Conservation (phyloP, 164 flowering plant genomes). For the Euptelea pleiosperma region DNA sequence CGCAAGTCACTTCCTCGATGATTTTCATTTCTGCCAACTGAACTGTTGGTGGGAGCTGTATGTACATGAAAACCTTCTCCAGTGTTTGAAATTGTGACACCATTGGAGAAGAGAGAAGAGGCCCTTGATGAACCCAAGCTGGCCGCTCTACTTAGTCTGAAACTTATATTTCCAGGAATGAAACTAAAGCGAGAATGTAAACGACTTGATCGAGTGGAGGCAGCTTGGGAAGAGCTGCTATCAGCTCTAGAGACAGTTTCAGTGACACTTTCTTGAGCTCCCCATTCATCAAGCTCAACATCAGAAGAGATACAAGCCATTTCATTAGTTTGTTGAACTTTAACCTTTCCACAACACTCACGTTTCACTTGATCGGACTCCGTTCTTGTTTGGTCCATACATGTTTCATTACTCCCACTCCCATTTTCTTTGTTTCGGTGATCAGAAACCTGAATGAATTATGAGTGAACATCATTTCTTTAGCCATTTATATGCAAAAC, state of each 20-base stretch:
- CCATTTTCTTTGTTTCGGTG: constrained; percentile 31
- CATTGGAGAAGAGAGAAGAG: constrained; percentile 45
- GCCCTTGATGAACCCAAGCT: constrained; percentile 70
- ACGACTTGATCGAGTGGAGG: constrained; percentile 39
- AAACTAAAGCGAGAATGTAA: constrained; percentile 67
- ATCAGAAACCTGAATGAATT: constrained; percentile 29
- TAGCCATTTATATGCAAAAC: constrained; percentile 4
- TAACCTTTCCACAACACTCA: constrained; percentile 32
- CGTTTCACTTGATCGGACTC: constrained; percentile 29
- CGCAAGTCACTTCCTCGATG: constrained; percentile 26
- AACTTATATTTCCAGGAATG: constrained; percentile 63
- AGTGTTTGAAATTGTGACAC: constrained; percentile 31
- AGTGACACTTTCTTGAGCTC: constrained; percentile 30
- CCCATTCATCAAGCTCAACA: constrained; percentile 41
- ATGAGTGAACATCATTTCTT: background rate
- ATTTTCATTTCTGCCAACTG: constrained; percentile 24
- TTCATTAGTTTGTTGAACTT: constrained; percentile 35
- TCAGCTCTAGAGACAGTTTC: constrained; percentile 28
- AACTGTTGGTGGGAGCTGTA: constrained; percentile 17
- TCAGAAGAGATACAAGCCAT: constrained; percentile 32
- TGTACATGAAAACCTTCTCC: constrained; percentile 35
- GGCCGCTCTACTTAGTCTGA: constrained; percentile 61
- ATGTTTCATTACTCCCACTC: constrained; percentile 15
- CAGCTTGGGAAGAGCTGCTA: constrained; percentile 43
- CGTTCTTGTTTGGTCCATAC: constrained; percentile 23